Evolutionary conservation across 805 yeast genomes (phyloP), one percentile per base, ranked within the genome.

Genomic region (Candida xiaguanensis): DNA sequence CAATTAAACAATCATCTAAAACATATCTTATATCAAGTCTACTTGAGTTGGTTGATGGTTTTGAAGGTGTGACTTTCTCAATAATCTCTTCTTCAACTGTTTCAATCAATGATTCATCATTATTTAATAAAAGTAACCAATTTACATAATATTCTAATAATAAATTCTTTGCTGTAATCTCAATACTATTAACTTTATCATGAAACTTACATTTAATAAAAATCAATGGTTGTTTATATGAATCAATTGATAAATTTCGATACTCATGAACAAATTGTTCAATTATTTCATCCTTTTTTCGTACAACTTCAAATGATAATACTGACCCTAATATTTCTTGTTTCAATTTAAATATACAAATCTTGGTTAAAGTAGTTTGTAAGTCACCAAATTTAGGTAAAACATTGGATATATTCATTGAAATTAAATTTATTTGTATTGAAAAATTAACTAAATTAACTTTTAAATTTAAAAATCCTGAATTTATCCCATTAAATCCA

Each of bases 61-160:
- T 28, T 6, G 38, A 17, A n/a, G 46, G 46, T 6, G 38, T 32
- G 4, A 41, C 38, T 8, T 38, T 41, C 26, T 45, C 49, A 16
- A 36, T 40, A 16, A 38, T 39, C 17, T 45, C 49, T 25, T 41
- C 45, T 20, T 46, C 51, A 14, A 47, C 40, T 3, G 40, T 34
- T 8, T 38, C 39, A 13, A 30, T 34, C 16, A 33, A 22, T 5
- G 44, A 42, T 34, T 44, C 37, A 36, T 46, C 42, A 16, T 39
- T 33, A 28, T 18, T 40, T 33, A 80, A 61, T 15, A 74, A 41
- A 4, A 62, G 44, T 13, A 84, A 41, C 84, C 90, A 77, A 17
- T 63, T 58, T 0, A 89, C 77, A 48, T 78, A 74, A 48, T 84
- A 85, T 29, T 80, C 77, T 2, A 82, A 6, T 4, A 62, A 47